Conservation (phyloP, 2,329 filamentous ascomycete genomes). For the Grosmannia penicillata region DNA sequence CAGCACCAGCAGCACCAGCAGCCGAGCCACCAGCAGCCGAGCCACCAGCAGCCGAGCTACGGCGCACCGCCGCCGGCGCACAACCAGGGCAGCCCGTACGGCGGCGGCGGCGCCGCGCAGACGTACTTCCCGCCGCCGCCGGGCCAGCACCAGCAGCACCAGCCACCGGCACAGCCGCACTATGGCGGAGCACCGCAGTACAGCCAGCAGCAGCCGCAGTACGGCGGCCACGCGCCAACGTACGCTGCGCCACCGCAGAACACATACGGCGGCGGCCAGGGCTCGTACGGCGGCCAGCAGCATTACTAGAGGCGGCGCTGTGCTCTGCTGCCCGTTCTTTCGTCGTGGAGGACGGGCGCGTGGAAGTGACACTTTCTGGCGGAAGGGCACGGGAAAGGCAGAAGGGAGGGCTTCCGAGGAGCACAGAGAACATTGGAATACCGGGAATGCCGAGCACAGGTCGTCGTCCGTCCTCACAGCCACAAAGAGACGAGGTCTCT, state of each 20-base stretch:
- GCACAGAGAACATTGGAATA: too few relatives aligned
- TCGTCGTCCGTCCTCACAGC: too few relatives aligned
- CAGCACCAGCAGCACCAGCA: slow-evolving; percentile 1
- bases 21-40: not conserved
- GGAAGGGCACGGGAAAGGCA: too few relatives aligned
- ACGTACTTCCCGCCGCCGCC: not conserved
- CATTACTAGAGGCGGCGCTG: slow-evolving; percentile 1
- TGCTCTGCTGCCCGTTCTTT: too few relatives aligned
- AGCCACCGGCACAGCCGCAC: not conserved
- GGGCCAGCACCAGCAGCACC: too few relatives aligned
- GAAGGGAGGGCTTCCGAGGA: too few relatives aligned
- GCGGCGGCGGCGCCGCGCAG: not conserved
- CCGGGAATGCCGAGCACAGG: too few relatives aligned
- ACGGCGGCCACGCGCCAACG: slow-evolving; percentile 4
- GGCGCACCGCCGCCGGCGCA: not conserved
- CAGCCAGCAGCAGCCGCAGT: slow-evolving; percentile 1
- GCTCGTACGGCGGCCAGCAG: not conserved
- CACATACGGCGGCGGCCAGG: not conserved
- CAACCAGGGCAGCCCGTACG: not conserved
- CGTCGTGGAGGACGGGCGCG: too few relatives aligned
- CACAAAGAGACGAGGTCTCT: too few relatives aligned
- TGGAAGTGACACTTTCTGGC: too few relatives aligned
- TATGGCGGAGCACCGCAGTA: not conserved
- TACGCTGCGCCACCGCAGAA: slow-evolving; percentile 1
- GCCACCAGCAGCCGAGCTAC: not conserved